These are phyloP conservation scores for Coemansia sp. DNA, from an alignment of 192 early-diverging fungal genomes.

Conservation along the genomic window DNA sequence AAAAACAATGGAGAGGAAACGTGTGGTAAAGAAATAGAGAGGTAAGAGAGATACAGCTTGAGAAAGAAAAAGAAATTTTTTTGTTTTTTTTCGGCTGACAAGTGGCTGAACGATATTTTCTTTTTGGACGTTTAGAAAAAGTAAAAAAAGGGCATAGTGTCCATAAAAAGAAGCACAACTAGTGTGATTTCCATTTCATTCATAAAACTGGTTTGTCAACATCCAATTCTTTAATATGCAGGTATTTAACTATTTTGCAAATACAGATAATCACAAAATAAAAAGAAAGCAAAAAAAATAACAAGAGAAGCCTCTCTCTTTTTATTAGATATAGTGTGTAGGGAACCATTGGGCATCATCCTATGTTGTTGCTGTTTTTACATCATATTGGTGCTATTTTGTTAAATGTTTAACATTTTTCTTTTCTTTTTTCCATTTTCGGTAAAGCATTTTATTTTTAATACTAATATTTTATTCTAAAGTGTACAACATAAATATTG, in stretches of 20 bases:
- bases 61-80: too few relatives aligned
- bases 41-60: too few relatives aligned
- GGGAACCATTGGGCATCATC: not conserved
- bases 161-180: not conserved
- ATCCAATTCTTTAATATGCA: not conserved
- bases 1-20: too few relatives aligned
- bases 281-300: not conserved
- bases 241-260: not conserved
- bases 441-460: too few relatives aligned
- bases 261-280: not conserved
- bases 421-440: not conserved
- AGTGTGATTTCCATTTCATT: too few relatives aligned
- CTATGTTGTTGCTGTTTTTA: not conserved
- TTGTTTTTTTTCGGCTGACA: too few relatives aligned
- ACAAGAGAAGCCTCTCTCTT: not conserved
- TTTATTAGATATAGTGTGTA: constrained; percentile 2
- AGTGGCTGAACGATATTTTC: not conserved
- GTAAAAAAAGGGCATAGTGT: not conserved
- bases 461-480: too few relatives aligned
- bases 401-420: not conserved
- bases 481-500: too few relatives aligned
- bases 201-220: not conserved
- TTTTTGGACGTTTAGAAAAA: too few relatives aligned
- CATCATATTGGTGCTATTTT: not conserved
- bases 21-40: too few relatives aligned